Evolutionary conservation across 2,329 filamentous ascomycete genomes (phyloP).

Genomic region (Pseudogymnoascus sp.): DNA sequence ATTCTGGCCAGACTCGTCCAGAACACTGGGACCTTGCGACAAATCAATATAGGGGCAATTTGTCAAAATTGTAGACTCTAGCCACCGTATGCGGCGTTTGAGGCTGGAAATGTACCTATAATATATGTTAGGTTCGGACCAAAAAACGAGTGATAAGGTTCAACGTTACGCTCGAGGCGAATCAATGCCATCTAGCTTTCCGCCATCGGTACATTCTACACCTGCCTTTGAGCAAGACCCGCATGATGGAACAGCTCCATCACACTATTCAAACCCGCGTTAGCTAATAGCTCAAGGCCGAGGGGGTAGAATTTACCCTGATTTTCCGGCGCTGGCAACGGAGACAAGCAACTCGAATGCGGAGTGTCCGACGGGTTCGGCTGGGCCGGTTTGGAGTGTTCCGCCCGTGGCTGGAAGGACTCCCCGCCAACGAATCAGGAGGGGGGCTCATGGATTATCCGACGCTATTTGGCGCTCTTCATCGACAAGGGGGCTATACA

Average conservation of each 20-base stretch:
- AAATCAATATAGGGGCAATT: slow-evolving; percentile 39
- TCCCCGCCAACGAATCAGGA: background rate
- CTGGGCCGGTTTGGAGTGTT: background rate
- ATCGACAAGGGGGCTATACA: background rate
- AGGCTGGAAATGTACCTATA: slow-evolving; percentile 33
- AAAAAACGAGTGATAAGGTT: background rate
- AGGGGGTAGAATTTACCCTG: slow-evolving; percentile 28
- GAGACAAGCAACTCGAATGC: slow-evolving; percentile 17
- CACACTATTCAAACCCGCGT: slow-evolving; percentile 33
- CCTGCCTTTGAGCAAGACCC: slow-evolving; percentile 38
- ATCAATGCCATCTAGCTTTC: slow-evolving; percentile 34
- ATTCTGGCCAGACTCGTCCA: background rate
- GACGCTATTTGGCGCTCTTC: background rate
- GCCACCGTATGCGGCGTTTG: slow-evolving; percentile 38
- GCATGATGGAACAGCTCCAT: slow-evolving; percentile 37
- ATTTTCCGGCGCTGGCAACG: slow-evolving; percentile 45
- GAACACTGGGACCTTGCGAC: slow-evolving; percentile 17
- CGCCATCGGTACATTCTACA: slow-evolving; percentile 37
- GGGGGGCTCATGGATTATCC: background rate
- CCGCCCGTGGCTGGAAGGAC: background rate
- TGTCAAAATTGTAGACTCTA: slow-evolving; percentile 38
- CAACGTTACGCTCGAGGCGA: slow-evolving; percentile 35
- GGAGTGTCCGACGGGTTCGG: background rate
- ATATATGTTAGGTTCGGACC: slow-evolving; percentile 7
- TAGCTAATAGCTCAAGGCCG: background rate